Conservation (phyloP, 2,329 filamentous ascomycete species). For the Exophiala xenobiotica region DNA sequence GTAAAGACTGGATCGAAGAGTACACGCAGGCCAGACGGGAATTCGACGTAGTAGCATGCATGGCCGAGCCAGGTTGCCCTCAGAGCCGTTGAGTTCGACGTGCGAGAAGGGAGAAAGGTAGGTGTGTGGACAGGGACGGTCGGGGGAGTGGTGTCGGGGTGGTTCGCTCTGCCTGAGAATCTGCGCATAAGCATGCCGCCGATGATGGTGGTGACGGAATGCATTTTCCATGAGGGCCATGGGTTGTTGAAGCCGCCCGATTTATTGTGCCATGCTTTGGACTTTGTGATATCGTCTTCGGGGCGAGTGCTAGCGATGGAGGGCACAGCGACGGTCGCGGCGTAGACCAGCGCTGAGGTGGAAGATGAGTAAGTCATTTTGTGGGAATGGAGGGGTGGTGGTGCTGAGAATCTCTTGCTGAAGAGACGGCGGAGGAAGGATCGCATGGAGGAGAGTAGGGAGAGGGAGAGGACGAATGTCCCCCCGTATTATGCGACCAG, state of each 20-base stretch:
- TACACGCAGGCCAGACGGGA: slow-evolving; percentile 78
- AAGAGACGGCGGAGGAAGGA: slow-evolving; percentile 24
- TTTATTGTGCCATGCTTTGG: slow-evolving; percentile 42
- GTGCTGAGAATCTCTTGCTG: slow-evolving; percentile 19
- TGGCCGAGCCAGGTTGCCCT: slow-evolving; percentile 94
- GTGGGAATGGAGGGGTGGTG: slow-evolving; percentile 25
- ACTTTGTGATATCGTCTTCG: slow-evolving; percentile 38
- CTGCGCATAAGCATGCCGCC: slow-evolving; percentile 36
- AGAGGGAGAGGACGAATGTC: background rate
- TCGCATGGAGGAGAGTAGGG: slow-evolving; percentile 22
- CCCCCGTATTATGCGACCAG: too few species aligned
- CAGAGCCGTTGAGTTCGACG: slow-evolving; percentile 57
- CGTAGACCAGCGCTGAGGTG: slow-evolving; percentile 42
- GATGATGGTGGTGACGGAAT: slow-evolving; percentile 19
- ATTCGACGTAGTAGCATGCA: slow-evolving; percentile 91
- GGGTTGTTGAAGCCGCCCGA: slow-evolving; percentile 43
- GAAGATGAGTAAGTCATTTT: slow-evolving; percentile 38
- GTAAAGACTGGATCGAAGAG: slow-evolving; percentile 95
- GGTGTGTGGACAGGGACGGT: slow-evolving; percentile 68
- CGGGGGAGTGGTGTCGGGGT: slow-evolving; percentile 63
- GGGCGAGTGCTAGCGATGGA: slow-evolving; percentile 35
- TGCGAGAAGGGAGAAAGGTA: slow-evolving; percentile 62
- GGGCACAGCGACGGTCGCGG: slow-evolving; percentile 41
- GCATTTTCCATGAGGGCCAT: slow-evolving; percentile 40
- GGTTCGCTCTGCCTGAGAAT: slow-evolving; percentile 51